These are phyloP conservation scores for Zostera marina DNA, from an alignment of 116 monocot genomes.

Conservation along the genomic window DNA sequence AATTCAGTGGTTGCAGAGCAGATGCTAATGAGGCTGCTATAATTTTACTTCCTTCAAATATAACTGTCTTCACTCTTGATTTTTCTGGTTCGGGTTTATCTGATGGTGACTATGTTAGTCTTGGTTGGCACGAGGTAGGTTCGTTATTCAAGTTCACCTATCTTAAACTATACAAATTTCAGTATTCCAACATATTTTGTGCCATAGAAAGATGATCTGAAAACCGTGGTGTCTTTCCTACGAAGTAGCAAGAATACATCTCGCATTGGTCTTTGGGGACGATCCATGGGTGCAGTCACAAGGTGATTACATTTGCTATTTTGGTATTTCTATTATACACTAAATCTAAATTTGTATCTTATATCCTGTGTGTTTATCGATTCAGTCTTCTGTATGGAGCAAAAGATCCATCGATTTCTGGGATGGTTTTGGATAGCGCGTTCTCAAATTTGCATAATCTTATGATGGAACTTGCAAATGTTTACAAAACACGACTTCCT, in stretches of 20 bases:
- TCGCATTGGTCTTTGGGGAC: constrained; percentile 93
- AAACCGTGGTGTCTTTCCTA: constrained; percentile 55
- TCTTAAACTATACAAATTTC: not conserved
- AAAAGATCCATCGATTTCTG: constrained; percentile 96
- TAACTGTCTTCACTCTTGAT: constrained; percentile 93
- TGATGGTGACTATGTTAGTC: constrained; percentile 94
- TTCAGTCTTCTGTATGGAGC: constrained; percentile 96
- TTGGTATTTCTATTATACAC: not conserved
- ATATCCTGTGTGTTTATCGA: not conserved
- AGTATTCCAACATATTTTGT: not conserved
- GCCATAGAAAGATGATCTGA: constrained; percentile 90
- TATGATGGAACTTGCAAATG: constrained; percentile 94
- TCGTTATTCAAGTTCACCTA: too few relatives aligned
- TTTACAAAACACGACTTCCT: constrained; percentile 90
- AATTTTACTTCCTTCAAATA: constrained; percentile 95
- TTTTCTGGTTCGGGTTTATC: constrained; percentile 97
- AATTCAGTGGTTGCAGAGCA: constrained; percentile 90
- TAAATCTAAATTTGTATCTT: not conserved
- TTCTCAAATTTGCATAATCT: constrained; percentile 92
- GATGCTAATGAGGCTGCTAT: constrained; percentile 98
- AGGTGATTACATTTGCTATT: constrained; percentile 28
- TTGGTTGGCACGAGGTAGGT: constrained; percentile 98
- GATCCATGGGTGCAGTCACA: constrained; percentile 98
- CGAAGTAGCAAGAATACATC: constrained; percentile 73
- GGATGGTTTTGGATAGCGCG: constrained; percentile 97